Base-by-base conservation (phyloP, 192 early-diverging fungal species). In the Dissophora globulifera region DNA sequence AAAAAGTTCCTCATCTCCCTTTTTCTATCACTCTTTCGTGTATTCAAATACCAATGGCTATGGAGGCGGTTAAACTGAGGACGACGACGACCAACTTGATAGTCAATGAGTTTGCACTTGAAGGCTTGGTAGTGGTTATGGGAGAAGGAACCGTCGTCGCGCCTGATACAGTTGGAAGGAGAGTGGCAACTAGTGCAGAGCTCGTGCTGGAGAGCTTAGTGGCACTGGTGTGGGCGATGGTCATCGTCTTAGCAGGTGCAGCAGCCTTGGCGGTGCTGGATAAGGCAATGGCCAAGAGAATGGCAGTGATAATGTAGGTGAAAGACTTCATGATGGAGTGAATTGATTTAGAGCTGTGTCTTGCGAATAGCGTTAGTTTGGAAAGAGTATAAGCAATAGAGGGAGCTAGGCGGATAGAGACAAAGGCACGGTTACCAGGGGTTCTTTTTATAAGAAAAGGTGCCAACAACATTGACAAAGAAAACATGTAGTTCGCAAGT, bases 311-410 rank as follows among this genome's bases (percentile, higher is more conserved):
- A 23, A 33, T 33, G 47, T 35, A 19, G n/a, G 27, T 6, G 61
- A 38, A 50, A 50, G 32, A 62, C 50, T 51, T 62, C 61, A 62
- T 62, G 22, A 19, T n/a, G 43, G 9, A 4, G n/a, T 45, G 4
- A 4, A 17, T 17, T 45, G 17, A n/a, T 45, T 9, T 45, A n/a
- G 10, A 45, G 17, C 15, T 45, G 10, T 38, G 13, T 6, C 7
- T 9, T 38, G 13, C 6, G 35, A n/a, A 17, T 4, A 17, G n/a
- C n/a, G 43, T 9, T 9, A 9, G 43, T 45, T 29, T 29, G 51
- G 27, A 40, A 17, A 20, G 51, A n/a, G 27, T 30, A 4, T 15
- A 8, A 32, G 40, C 0, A n/a, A 12, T 16, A 33, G 29, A 26
- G 49, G 29, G n/a, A 13, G n/a, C 9, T 46, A 20, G 32, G 12